phyloP scores from a whole-genome alignment of 1,284 basidiomycete species.

The Cerrena zonata region DNA sequence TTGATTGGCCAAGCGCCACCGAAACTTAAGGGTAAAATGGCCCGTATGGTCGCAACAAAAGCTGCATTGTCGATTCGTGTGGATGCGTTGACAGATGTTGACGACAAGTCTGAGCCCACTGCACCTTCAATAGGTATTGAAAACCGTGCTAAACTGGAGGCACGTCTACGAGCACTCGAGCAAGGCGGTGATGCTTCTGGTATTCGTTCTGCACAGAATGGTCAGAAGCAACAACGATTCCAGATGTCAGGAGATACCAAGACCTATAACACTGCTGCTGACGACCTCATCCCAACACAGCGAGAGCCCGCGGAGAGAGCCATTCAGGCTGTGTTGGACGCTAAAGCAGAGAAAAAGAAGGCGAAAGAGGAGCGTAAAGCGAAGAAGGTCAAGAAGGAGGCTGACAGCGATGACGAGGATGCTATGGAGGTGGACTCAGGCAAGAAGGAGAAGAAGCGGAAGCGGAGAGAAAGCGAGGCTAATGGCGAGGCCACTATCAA shows the following conservation, averaged over 20 bases:
- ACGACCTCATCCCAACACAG: conserved; percentile 79
- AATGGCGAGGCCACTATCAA: conserved; percentile 36
- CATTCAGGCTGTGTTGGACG: conserved; percentile 60
- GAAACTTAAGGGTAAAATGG: conserved; percentile 99
- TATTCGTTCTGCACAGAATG: conserved; percentile 54
- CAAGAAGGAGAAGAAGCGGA: conserved; percentile 66
- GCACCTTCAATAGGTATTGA: conserved; percentile 87
- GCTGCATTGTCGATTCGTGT: conserved; percentile 94
- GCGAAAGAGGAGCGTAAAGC: conserved; percentile 75
- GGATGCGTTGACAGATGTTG: conserved; percentile 89
- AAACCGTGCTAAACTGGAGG: conserved; percentile 92
- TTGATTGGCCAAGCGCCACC: conserved; percentile 96
- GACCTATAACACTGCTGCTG: conserved; percentile 79
- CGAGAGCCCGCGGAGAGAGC: conserved; percentile 68
- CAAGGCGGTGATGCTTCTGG: conserved; percentile 69
- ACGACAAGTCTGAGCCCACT: conserved; percentile 79
- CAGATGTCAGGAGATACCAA: conserved; percentile 71
- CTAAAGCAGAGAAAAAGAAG: conserved; percentile 73
- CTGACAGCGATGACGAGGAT: conserved; percentile 35
- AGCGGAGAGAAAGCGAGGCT: conserved; percentile 58
- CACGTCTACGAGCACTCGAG: conserved; percentile 85
- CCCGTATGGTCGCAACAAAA: conserved; percentile 98
- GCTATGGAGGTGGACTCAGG: conserved; percentile 38
- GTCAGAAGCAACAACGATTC: conserved; percentile 72
- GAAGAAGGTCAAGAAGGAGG: conserved; percentile 62